phyloP scores from a whole-genome alignment of 371 early-diverging fungal species.

The Mucor lusitanicus region DNA sequence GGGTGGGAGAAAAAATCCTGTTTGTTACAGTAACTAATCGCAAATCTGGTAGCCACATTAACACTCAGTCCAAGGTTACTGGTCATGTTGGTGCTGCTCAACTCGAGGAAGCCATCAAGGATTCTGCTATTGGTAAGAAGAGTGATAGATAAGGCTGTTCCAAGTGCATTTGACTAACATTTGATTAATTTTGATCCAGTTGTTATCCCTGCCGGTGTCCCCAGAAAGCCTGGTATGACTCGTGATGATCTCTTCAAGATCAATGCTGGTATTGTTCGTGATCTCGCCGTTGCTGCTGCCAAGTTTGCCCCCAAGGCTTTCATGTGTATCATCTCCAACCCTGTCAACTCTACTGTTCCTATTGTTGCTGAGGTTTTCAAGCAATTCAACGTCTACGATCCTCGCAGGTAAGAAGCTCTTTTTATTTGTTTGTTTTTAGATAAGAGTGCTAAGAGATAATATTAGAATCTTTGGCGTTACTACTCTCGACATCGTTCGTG shows the following conservation, averaged over 20 bases:
- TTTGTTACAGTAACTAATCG: background rate
- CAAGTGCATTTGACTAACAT: background rate
- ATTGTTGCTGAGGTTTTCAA: conserved; percentile 97
- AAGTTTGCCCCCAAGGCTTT: conserved; percentile 92
- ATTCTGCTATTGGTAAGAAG: conserved; percentile 40
- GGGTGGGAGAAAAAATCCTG: background rate
- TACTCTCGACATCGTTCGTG: conserved; percentile 88
- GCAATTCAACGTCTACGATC: conserved; percentile 84
- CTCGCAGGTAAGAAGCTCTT: conserved; percentile 45
- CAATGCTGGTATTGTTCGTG: conserved; percentile 94
- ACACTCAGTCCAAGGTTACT: conserved; percentile 70
- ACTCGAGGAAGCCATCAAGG: conserved; percentile 52
- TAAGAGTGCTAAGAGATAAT: background rate
- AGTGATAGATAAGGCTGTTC: background rate
- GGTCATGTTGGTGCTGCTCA: conserved; percentile 46
- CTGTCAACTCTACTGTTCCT: conserved; percentile 99
- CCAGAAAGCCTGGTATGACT: conserved; percentile 99
- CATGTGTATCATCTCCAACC: conserved; percentile 97
- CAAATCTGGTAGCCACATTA: conserved; percentile 58
- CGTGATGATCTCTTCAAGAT: conserved; percentile 98
- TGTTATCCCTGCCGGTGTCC: conserved; percentile 98
- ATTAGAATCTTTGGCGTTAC: conserved; percentile 85
- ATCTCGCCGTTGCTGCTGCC: conserved; percentile 70
- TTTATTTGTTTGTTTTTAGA: background rate
- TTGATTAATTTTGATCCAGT: conserved; percentile 44